phyloP scores from a whole-genome alignment of 495 filamentous ascomycete genomes.

The Penicillium macrosclerotiorum region DNA sequence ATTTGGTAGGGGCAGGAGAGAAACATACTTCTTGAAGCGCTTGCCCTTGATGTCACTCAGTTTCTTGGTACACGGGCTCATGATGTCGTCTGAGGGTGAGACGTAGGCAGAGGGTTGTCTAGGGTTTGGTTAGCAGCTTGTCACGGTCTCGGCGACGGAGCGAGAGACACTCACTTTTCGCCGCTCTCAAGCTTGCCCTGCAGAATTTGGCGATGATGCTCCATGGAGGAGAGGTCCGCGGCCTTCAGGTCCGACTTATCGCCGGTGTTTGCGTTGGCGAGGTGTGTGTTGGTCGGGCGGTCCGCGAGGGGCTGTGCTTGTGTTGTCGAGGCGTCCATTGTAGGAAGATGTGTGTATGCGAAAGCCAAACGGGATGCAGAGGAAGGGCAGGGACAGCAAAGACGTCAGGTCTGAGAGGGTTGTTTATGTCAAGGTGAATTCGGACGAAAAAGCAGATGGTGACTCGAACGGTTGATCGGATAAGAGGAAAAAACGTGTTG shows the following conservation, averaged over 20 bases:
- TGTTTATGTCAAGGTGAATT: slow-evolving; percentile 4
- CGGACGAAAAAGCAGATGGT: not conserved
- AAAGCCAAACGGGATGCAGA: not conserved
- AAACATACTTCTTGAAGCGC: slow-evolving; percentile 58
- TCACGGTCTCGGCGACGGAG: not conserved
- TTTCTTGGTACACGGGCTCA: slow-evolving; percentile 93
- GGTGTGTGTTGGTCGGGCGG: slow-evolving; percentile 47
- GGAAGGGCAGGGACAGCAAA: not conserved
- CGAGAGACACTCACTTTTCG: slow-evolving; percentile 58
- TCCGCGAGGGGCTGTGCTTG: slow-evolving; percentile 40
- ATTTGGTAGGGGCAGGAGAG: not conserved
- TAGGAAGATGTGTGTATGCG: slow-evolving; percentile 9
- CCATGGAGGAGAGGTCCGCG: slow-evolving; percentile 52
- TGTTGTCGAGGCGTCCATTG: slow-evolving; percentile 34
- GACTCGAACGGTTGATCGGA: slow-evolving; percentile 19
- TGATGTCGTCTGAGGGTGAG: slow-evolving; percentile 89
- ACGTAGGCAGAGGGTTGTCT: slow-evolving; percentile 65
- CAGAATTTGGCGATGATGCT: slow-evolving; percentile 75
- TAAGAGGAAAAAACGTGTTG: slow-evolving; percentile 31
- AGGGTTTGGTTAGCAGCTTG: not conserved
- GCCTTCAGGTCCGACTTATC: slow-evolving; percentile 38
- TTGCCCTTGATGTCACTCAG: slow-evolving; percentile 80
- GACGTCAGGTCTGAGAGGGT: slow-evolving; percentile 2
- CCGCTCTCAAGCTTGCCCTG: slow-evolving; percentile 65
- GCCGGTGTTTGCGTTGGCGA: slow-evolving; percentile 20